Conservation (phyloP, 1,284 basidiomycete genomes). For the Fomitiporia mediterranea region DNA sequence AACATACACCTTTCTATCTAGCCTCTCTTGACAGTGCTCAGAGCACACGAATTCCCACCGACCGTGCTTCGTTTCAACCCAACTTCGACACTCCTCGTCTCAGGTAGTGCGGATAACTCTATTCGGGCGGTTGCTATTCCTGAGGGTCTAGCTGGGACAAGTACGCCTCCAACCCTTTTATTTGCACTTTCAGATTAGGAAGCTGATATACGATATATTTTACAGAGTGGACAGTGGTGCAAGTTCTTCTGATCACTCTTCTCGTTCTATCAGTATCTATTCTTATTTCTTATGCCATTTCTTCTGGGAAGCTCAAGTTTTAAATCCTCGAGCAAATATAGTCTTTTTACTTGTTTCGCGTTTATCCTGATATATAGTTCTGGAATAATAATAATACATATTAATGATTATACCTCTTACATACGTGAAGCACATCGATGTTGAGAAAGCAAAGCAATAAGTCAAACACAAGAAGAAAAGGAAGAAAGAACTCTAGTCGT, state of each 20-base stretch:
- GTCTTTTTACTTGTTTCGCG: neutral
- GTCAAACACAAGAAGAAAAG: slow-evolving; percentile 1
- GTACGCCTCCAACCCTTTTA: slow-evolving; percentile 41
- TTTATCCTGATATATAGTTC: slow-evolving; percentile 1
- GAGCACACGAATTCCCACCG: slow-evolving; percentile 93
- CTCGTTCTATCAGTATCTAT: slow-evolving; percentile 35
- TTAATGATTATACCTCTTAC: no score
- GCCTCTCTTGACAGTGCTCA: slow-evolving; percentile 85
- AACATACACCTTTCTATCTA: no score
- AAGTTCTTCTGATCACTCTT: slow-evolving; percentile 33
- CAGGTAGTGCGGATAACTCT: slow-evolving; percentile 89
- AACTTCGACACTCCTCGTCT: slow-evolving; percentile 76
- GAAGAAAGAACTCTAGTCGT: slow-evolving; percentile 46
- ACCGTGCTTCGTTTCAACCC: slow-evolving; percentile 90
- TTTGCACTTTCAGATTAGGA: neutral
- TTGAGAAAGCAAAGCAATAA: neutral
- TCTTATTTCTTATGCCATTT: slow-evolving; percentile 11
- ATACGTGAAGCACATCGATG: no score
- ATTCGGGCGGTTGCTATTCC: slow-evolving; percentile 81
- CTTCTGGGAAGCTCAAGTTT: slow-evolving; percentile 9
- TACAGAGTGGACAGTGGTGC: slow-evolving; percentile 32
- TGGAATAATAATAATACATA: slow-evolving; percentile 12
- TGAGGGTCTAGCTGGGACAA: slow-evolving; percentile 42
- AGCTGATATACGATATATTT: neutral
- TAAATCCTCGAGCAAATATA: neutral